These are phyloP conservation scores for Podaxis mareebaensis DNA, from an alignment of 768 basidiomycete species.

Conservation along the genomic window DNA sequence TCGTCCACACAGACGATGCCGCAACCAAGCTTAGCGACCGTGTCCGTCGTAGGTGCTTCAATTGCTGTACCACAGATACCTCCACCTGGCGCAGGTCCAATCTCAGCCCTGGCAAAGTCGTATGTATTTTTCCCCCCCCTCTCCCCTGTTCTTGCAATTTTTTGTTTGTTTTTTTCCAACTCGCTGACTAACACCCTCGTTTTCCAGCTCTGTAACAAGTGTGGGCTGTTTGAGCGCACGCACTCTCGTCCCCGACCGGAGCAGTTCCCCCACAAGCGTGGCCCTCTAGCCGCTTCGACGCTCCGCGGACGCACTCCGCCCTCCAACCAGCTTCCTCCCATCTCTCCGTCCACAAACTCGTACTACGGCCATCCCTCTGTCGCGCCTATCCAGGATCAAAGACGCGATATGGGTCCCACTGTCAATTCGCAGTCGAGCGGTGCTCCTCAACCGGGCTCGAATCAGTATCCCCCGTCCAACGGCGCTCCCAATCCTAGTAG, in stretches of 20 bases:
- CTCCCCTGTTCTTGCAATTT: constrained; percentile 2
- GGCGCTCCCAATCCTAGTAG: constrained; percentile 3
- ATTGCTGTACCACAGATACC: constrained; percentile 84
- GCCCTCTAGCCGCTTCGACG: constrained; percentile 57
- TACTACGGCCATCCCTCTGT: constrained; percentile 55
- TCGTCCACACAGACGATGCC: constrained; percentile 72
- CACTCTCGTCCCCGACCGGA: constrained; percentile 78
- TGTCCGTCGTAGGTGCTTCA: constrained; percentile 77
- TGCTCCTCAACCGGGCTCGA: background rate
- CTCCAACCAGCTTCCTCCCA: constrained; percentile 37
- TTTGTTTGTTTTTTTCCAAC: constrained; percentile 11
- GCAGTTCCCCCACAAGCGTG: constrained; percentile 80
- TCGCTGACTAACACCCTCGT: background rate
- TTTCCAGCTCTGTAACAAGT: constrained; percentile 62
- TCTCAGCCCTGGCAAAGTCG: constrained; percentile 79
- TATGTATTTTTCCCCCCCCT: constrained; percentile 26
- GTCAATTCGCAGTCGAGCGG: constrained; percentile 12
- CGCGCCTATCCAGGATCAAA: constrained; percentile 35
- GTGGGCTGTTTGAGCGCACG: constrained; percentile 79
- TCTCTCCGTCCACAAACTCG: constrained; percentile 42
- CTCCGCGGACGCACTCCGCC: constrained; percentile 55
- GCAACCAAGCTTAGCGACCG: constrained; percentile 79
- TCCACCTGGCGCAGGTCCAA: constrained; percentile 80
- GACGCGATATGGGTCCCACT: constrained; percentile 15
- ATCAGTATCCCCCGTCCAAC: constrained; percentile 10